Percentiles rank a stretch among this genome's conserved stretches.
Conservation (phyloP, 176 grass and related monocot genomes). For the Thalia dealbata region DNA sequence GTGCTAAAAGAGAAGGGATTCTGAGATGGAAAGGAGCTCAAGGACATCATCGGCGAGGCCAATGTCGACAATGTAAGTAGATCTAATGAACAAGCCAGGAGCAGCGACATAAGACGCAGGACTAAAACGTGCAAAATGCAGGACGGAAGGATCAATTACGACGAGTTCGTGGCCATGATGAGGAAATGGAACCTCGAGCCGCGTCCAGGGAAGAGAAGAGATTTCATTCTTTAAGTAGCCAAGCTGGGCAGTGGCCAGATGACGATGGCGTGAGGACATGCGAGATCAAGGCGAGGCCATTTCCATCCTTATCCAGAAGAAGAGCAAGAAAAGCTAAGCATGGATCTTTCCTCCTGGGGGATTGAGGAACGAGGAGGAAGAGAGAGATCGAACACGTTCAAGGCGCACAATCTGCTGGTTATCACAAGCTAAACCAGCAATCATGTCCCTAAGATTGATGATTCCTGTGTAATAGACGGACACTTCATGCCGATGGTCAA, state of each 20-base stretch:
- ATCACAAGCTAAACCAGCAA: too few relatives aligned
- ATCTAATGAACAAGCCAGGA: not conserved
- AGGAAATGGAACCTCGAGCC: slow-evolving; percentile 1
- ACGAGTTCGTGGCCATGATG: slow-evolving; percentile 5
- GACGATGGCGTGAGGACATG: not conserved
- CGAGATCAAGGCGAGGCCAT: not conserved
- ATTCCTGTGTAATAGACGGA: not conserved
- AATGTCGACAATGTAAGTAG: slow-evolving; percentile 4
- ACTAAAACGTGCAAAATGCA: not conserved
- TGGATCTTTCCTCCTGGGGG: not conserved
- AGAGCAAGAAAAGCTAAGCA: not conserved
- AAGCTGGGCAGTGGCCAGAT: not conserved
- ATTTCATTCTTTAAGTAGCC: not conserved
- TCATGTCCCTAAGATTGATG: not conserved
- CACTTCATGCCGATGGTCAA: not conserved
- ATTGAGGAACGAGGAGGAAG: not conserved
- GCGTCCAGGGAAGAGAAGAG: slow-evolving; percentile 1
- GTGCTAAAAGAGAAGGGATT: slow-evolving; percentile 1
- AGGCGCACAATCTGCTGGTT: not conserved
- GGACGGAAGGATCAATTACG: slow-evolving; percentile 7
- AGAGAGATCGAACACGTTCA: not conserved
- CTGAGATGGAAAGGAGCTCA: not conserved
- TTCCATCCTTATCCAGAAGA: too few relatives aligned
- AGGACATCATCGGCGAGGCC: slow-evolving; percentile 1
- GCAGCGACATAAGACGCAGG: not conserved